Base-by-base conservation (phyloP, 306 rosid genomes). In the Cucurbita pepo region DNA sequence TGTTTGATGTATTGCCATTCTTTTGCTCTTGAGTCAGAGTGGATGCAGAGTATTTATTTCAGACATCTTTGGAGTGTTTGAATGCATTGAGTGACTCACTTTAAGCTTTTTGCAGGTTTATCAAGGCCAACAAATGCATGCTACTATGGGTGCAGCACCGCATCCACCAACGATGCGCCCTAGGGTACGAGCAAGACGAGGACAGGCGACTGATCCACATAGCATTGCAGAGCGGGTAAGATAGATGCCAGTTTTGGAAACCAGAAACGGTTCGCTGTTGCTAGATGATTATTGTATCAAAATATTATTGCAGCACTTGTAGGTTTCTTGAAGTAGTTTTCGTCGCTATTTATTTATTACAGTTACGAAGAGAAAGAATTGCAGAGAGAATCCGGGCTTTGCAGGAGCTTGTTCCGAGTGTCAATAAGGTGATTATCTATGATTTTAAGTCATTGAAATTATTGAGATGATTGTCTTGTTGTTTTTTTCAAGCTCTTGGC, bases 181-280 rank as follows among this genome's bases (percentile, higher is more conserved):
- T 14, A 87, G 99, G 83, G 90, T 94, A 71, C 88, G 99, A 58
- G 97, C 99, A 56, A 85, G 97, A 84, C 85, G 99, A 82, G 99
- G 99, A 71, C 99, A 94, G 78, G 99, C 99, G 72, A 94, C 99
- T 14, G 99, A 94, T 86, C 97, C 99, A 69, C 99, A 94, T 78
- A 94, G 99, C 86, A 94, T 91, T 67, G 99, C 99, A 72, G 99
- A 94, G 83, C 86, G 99, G 88, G 99, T 89, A 80, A 72, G 86
- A 76, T 75, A 70, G 73, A 54, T 2, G 8, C 48, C 10, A 50
- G n/a, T 45, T 67, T 54, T 18, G 45, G 21, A 55, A 18, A 71
- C 13, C 18, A 71, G 38, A 71, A 54, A 38, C 19, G 21, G 43
- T 34, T 47, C 10, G 10, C 8, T 0, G 3, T 69, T 69, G 22